A percentile compares a stretch with the other conserved stretches of the same genome.
These are phyloP conservation scores for Trichosporon faecale DNA, from an alignment of 1,284 basidiomycete species.

Conservation along the genomic window DNA sequence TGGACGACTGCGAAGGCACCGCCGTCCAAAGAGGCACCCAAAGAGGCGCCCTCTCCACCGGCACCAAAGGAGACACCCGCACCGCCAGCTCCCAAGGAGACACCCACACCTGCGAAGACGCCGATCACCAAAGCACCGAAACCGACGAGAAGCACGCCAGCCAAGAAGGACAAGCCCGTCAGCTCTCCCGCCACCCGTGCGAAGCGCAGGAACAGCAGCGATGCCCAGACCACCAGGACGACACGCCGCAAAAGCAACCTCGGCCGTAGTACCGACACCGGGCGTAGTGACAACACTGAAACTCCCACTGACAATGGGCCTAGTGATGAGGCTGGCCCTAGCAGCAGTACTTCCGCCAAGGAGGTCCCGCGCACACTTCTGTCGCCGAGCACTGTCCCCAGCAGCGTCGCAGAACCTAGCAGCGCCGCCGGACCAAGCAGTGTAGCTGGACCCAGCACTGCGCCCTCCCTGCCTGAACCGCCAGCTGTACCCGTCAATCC, in stretches of 20 bases:
- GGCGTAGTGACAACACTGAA: not conserved
- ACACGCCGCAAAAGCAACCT: constrained; percentile 1
- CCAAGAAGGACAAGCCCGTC: not conserved
- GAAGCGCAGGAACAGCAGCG: not conserved
- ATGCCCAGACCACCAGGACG: not conserved
- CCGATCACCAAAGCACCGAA: not conserved
- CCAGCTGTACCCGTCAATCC: not conserved
- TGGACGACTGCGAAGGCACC: not conserved
- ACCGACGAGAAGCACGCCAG: not conserved
- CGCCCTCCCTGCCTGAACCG: not conserved
- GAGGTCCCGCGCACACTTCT: not conserved
- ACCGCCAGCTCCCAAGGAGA: not conserved
- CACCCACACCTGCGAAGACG: not conserved
- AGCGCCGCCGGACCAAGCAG: not conserved
- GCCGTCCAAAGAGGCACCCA: not conserved
- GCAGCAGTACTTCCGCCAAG: not conserved
- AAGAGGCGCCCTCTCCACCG: not conserved
- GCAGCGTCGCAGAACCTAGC: not conserved
- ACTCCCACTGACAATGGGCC: not conserved
- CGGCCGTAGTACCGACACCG: not conserved
- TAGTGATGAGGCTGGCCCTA: not conserved
- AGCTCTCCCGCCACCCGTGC: not conserved
- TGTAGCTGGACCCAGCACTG: not conserved
- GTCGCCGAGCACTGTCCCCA: not conserved
- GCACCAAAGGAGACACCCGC: not conserved